Percentiles rank a stretch among this genome's conserved stretches.
Conservation (phyloP, 2,329 filamentous ascomycete genomes). For the Westerdykella sp. region DNA sequence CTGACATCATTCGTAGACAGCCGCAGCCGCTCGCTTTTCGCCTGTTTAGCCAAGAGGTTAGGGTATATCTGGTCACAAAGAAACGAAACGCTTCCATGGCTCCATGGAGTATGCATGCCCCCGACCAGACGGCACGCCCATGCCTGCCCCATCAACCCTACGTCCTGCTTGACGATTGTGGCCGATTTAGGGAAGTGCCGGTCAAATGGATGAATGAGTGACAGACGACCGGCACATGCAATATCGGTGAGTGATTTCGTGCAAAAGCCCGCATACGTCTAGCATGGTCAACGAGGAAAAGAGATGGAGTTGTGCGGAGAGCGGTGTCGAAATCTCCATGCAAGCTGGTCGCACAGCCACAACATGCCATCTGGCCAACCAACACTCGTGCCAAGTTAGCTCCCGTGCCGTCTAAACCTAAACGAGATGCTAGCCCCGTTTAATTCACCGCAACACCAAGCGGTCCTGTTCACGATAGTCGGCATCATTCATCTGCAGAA, state of each 20-base stretch:
- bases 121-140: neutral
- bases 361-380: neutral
- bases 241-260: neutral
- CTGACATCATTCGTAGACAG: slow-evolving; percentile 5
- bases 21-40: too few species aligned
- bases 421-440: neutral
- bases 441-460: neutral
- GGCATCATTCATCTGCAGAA: too few species aligned
- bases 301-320: neutral
- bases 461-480: too few species aligned
- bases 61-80: neutral
- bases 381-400: neutral
- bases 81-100: neutral
- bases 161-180: neutral
- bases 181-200: too few species aligned
- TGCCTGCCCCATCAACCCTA: neutral
- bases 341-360: neutral
- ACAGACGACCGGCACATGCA: neutral
- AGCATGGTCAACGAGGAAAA: neutral
- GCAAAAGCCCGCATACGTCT: neutral
- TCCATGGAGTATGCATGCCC: neutral
- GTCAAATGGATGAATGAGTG: too few species aligned
- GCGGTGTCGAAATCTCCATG: neutral
- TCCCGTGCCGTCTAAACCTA: neutral
- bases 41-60: neutral